phyloP scores from a whole-genome alignment of 1,284 basidiomycete species.

The Sanghuangporus weigelae region DNA sequence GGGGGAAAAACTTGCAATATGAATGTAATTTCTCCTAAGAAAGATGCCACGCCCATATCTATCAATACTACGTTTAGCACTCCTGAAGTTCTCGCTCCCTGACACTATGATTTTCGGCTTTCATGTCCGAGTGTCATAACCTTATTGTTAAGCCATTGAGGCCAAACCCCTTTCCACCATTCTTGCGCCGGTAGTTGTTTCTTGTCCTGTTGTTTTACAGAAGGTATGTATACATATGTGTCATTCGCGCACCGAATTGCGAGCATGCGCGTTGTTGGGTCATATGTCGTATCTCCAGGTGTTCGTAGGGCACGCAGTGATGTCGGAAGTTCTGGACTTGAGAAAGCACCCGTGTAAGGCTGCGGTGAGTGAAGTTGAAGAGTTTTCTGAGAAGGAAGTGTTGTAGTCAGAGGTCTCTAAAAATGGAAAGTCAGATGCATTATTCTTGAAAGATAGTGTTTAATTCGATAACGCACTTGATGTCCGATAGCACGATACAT shows the following conservation, averaged over 20 bases:
- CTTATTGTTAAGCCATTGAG: constrained; percentile 9
- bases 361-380: constrained; percentile 42
- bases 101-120: not conserved
- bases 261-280: constrained; percentile 33
- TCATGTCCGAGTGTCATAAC: constrained; percentile 11
- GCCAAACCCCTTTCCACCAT: constrained; percentile 58
- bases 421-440: not conserved
- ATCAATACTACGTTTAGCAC: not conserved
- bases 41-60: not conserved
- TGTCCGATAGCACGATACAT: constrained; percentile 70
- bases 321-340: constrained; percentile 16
- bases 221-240: constrained; percentile 43
- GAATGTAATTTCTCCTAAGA: not conserved
- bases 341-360: constrained; percentile 18
- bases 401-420: constrained; percentile 43
- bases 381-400: constrained; percentile 37
- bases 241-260: constrained; percentile 46
- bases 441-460: not conserved
- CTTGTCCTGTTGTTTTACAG: constrained; percentile 59
- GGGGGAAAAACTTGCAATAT: not conserved
- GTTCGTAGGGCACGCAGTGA: constrained; percentile 23
- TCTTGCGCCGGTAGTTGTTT: constrained; percentile 38
- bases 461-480: constrained; percentile 42
- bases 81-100: not conserved
- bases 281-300: constrained; percentile 40